phyloP scores from a whole-genome alignment of 2,329 filamentous ascomycete genomes.

The Fusarium nisikadoi region DNA sequence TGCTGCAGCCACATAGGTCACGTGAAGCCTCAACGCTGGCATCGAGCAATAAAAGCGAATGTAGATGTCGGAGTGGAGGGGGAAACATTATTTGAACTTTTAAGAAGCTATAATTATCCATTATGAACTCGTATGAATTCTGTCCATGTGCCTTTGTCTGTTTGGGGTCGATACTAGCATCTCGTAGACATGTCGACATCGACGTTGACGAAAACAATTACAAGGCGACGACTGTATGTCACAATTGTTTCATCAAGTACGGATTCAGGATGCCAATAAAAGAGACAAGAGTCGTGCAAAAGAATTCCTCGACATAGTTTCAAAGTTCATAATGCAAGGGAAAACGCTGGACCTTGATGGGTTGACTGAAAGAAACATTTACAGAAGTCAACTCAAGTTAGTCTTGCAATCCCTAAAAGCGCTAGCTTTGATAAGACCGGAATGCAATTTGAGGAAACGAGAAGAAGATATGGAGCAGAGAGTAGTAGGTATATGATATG shows the following conservation, averaged over 20 bases:
- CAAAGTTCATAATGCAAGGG: too few relatives aligned
- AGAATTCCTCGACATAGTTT: too few relatives aligned
- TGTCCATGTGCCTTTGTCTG: neutral
- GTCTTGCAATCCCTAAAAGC: neutral
- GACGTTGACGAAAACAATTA: neutral
- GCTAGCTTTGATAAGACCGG: neutral
- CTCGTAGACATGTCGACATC: neutral
- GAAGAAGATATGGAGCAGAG: neutral
- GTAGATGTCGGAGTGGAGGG: neutral
- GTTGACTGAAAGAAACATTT: neutral
- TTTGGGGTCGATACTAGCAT: neutral
- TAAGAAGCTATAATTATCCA: neutral
- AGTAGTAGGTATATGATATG: too few relatives aligned
- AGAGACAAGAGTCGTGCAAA: too few relatives aligned
- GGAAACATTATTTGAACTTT: too few relatives aligned
- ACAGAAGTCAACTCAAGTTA: neutral
- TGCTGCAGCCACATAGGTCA: constrained; percentile 23
- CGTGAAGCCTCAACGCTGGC: constrained; percentile 11
- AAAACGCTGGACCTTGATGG: neutral
- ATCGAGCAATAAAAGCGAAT: neutral
- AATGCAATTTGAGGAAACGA: neutral
- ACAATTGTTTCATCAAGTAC: neutral
- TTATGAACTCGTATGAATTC: rapidly evolving
- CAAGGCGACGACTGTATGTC: neutral
- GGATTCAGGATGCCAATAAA: neutral